phyloP scores from a whole-genome alignment of 768 basidiomycete species.

The Leccinum uliginosum region DNA sequence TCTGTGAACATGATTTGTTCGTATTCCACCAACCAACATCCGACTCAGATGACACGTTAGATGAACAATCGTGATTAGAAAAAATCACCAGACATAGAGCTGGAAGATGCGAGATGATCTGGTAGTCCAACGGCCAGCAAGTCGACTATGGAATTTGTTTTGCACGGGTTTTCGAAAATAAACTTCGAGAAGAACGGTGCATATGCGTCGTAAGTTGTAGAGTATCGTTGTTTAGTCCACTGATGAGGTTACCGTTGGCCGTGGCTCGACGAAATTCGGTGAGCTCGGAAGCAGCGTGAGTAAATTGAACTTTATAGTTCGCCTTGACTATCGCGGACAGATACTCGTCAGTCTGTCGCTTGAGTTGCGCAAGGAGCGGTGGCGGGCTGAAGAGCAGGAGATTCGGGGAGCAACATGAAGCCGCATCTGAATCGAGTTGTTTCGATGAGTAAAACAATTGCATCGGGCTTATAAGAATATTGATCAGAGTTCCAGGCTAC shows the following conservation, averaged over 20 bases:
- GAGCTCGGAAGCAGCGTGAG: neutral
- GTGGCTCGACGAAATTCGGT: neutral
- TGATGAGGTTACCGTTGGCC: neutral
- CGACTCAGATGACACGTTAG: too few species aligned
- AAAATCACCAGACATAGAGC: neutral
- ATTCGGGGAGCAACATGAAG: neutral
- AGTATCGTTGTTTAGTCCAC: neutral
- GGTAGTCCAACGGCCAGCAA: neutral
- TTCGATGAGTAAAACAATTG: neutral
- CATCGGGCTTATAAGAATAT: neutral
- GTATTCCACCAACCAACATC: too few species aligned
- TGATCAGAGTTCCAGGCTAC: too few species aligned
- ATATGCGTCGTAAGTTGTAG: neutral
- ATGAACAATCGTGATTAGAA: too few species aligned
- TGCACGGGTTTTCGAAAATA: neutral
- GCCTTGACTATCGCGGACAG: neutral
- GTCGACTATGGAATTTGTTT: neutral
- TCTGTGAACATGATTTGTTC: neutral
- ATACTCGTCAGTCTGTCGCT: neutral
- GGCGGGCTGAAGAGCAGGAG: neutral
- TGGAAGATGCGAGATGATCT: neutral
- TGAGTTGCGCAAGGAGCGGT: neutral
- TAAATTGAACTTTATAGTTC: neutral
- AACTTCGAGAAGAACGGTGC: neutral
- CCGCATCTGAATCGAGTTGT: neutral